A percentile compares a stretch with the other conserved stretches of the same genome.
Conservation (phyloP, 768 basidiomycete genomes). For the Brasilioporus rufonigricans region DNA sequence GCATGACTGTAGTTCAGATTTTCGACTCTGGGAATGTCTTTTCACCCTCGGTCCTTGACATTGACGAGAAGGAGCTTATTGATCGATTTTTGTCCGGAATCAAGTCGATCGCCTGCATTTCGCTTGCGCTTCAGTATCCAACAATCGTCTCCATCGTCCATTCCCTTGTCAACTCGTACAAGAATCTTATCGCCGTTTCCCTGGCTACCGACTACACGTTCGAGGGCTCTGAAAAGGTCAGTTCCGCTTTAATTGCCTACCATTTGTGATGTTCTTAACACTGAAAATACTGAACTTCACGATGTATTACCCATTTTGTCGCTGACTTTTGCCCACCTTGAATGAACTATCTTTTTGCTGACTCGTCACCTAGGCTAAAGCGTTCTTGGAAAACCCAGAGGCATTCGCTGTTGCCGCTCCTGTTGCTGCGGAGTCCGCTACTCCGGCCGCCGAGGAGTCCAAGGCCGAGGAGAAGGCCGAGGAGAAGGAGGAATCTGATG, state of each 20-base stretch:
- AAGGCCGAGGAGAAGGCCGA: slow-evolving; percentile 74
- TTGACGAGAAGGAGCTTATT: slow-evolving; percentile 88
- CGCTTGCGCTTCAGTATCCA: slow-evolving; percentile 93
- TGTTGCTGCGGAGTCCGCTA: slow-evolving; percentile 48
- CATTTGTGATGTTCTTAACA: slow-evolving; percentile 35
- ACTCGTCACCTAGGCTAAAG: slow-evolving; percentile 68
- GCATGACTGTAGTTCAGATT: slow-evolving; percentile 97
- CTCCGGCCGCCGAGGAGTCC: slow-evolving; percentile 57
- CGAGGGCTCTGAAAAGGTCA: slow-evolving; percentile 89
- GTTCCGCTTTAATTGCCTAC: slow-evolving; percentile 21
- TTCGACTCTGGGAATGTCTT: slow-evolving; percentile 94
- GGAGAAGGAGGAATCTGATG: slow-evolving; percentile 84
- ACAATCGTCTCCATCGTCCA: slow-evolving; percentile 92
- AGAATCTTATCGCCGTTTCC: slow-evolving; percentile 91
- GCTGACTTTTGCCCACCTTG: slow-evolving; percentile 24
- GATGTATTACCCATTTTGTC: slow-evolving; percentile 35
- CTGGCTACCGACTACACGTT: slow-evolving; percentile 93
- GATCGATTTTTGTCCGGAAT: slow-evolving; percentile 91
- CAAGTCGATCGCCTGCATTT: slow-evolving; percentile 94
- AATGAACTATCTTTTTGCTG: neutral
- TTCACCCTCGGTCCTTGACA: slow-evolving; percentile 85
- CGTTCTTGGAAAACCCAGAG: slow-evolving; percentile 95
- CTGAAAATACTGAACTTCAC: slow-evolving; percentile 82
- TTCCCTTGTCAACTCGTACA: slow-evolving; percentile 98
- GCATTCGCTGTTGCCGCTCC: slow-evolving; percentile 89